Evolutionary conservation across 176 grass and related monocot species (phyloP).

Genomic region (Dactylis glomerata): DNA sequence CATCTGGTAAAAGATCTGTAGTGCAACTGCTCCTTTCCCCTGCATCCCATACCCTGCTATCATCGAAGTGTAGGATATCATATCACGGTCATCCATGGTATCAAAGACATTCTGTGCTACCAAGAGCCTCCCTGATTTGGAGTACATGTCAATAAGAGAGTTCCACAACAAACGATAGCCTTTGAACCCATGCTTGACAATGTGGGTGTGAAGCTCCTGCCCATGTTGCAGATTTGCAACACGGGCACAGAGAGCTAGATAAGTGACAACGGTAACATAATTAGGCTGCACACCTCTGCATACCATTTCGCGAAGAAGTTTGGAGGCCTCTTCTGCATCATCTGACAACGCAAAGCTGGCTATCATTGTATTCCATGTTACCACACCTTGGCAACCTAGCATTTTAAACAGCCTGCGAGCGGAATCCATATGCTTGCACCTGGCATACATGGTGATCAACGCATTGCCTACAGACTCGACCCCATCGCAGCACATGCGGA

Average conservation of each 20-base stretch:
- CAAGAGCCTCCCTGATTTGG: slow-evolving; percentile 47
- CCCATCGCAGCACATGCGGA: slow-evolving; percentile 21
- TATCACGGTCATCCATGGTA: slow-evolving; percentile 50
- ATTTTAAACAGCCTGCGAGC: slow-evolving; percentile 44
- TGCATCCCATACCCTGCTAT: slow-evolving; percentile 65
- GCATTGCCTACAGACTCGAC: slow-evolving; percentile 51
- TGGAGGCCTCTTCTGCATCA: slow-evolving; percentile 48
- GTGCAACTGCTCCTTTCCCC: slow-evolving; percentile 46
- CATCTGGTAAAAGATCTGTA: slow-evolving; percentile 53
- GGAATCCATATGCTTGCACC: slow-evolving; percentile 44
- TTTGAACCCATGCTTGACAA: slow-evolving; percentile 53
- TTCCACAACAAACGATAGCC: slow-evolving; percentile 61
- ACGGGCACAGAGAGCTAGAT: slow-evolving; percentile 61
- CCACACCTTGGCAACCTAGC: slow-evolving; percentile 24
- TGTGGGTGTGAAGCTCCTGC: slow-evolving; percentile 59
- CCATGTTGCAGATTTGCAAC: slow-evolving; percentile 64
- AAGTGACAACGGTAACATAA: slow-evolving; percentile 66
- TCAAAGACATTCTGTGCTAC: slow-evolving; percentile 55
- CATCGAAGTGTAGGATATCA: slow-evolving; percentile 66
- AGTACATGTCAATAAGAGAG: slow-evolving; percentile 69
- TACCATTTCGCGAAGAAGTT: slow-evolving; percentile 49
- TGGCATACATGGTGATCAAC: slow-evolving; percentile 63
- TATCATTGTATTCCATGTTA: slow-evolving; percentile 74
- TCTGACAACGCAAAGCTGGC: slow-evolving; percentile 41
- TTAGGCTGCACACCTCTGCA: slow-evolving; percentile 46